Percentiles rank a stretch among this genome's conserved stretches.
These are phyloP conservation scores for Tetracladium marchalianum DNA, from an alignment of 495 filamentous ascomycete genomes.

Conservation along the genomic window DNA sequence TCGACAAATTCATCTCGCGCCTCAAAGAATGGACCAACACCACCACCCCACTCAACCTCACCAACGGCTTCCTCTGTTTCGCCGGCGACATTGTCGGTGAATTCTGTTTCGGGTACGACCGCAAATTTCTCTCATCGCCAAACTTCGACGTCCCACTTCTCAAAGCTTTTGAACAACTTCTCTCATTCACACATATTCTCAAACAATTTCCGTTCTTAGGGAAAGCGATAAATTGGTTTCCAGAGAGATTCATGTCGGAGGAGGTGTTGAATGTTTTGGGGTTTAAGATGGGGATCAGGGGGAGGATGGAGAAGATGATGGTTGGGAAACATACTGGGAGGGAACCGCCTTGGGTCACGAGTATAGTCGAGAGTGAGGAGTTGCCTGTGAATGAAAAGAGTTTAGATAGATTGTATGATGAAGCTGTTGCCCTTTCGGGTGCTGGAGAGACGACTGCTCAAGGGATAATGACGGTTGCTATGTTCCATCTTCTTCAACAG, in stretches of 20 bases:
- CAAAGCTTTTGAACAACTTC: conserved; percentile 17
- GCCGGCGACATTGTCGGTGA: conserved; percentile 30
- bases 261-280: conserved; percentile 20
- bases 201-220: conserved; percentile 25
- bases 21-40: neutral
- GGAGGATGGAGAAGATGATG: too few species aligned
- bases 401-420: conserved; percentile 22
- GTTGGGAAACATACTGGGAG: too few species aligned
- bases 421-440: conserved; percentile 28
- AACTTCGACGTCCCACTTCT: conserved; percentile 26
- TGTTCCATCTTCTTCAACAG: conserved; percentile 25
- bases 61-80: conserved; percentile 25
- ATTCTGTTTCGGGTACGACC: conserved; percentile 25
- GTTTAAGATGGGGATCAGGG: conserved; percentile 17
- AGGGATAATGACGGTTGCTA: conserved; percentile 23
- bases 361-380: conserved; percentile 10
- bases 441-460: conserved; percentile 32
- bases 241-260: conserved; percentile 9
- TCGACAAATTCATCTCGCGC: conserved; percentile 20
- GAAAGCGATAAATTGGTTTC: conserved; percentile 21
- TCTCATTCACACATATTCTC: conserved; percentile 14
- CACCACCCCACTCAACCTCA: too few species aligned
- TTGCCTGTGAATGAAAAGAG: conserved; percentile 14
- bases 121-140: conserved; percentile 23
- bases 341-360: conserved; percentile 11